Percentiles rank a stretch among this genome's conserved stretches.
These are phyloP conservation scores for Globisporangium rhizosaccharum DNA, from an alignment of 352 stramenopile genomes.

Conservation along the genomic window DNA sequence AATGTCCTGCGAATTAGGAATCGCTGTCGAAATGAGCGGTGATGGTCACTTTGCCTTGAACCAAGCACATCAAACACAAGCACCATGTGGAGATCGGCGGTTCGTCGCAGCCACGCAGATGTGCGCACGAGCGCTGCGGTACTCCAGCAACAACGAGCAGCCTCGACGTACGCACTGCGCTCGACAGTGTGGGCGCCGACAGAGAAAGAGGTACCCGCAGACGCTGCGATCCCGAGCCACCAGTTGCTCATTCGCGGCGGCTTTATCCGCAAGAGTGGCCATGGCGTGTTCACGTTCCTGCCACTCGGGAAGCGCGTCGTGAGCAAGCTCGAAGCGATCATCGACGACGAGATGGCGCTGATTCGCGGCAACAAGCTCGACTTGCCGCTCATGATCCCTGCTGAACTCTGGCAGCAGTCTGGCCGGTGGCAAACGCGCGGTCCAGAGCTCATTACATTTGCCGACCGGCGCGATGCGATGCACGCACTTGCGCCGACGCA, in stretches of 20 bases:
- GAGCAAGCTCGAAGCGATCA: conserved; percentile 70
- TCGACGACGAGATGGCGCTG: conserved; percentile 74
- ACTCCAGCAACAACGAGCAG: neutral
- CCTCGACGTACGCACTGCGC: conserved; percentile 20
- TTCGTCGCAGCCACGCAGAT: too few species aligned
- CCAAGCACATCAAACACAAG: too few species aligned
- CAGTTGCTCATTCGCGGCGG: conserved; percentile 79
- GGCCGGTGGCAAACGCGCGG: conserved; percentile 80
- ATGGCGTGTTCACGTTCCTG: conserved; percentile 77
- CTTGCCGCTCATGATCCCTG: conserved; percentile 66
- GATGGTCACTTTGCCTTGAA: too few species aligned
- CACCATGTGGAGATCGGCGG: too few species aligned
- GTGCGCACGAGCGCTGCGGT: too few species aligned
- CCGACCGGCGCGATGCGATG: conserved; percentile 63
- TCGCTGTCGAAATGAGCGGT: too few species aligned
- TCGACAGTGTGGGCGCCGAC: conserved; percentile 70
- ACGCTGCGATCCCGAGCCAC: conserved; percentile 80
- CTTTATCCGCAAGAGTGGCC: conserved; percentile 82
- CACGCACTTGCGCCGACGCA: conserved; percentile 77
- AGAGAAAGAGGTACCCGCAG: conserved; percentile 65
- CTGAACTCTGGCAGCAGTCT: conserved; percentile 78
- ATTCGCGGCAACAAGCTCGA: conserved; percentile 84
- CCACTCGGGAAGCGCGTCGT: conserved; percentile 74
- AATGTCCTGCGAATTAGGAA: too few species aligned
- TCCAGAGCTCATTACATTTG: conserved; percentile 77